Percentiles rank a stretch among this genome's conserved stretches.
These are phyloP conservation scores for Xanthoconium separans DNA, from an alignment of 1,284 basidiomycete species.

Conservation along the genomic window DNA sequence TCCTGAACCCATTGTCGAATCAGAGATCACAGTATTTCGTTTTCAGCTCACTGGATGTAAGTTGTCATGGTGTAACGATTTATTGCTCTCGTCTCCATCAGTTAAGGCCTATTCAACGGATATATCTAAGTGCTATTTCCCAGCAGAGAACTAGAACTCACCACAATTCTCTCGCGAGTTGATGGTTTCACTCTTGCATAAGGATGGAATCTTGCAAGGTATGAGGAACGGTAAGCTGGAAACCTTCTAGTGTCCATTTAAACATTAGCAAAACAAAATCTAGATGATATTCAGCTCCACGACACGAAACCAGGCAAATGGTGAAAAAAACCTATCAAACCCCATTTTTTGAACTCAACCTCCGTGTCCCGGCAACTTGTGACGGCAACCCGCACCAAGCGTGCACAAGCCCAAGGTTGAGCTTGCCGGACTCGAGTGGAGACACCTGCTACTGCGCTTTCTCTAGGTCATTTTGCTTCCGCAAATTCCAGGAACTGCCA, in stretches of 20 bases:
- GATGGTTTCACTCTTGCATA: slow-evolving; percentile 27
- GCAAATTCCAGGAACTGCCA: slow-evolving; percentile 1
- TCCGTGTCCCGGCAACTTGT: slow-evolving; percentile 20
- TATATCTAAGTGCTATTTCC: not conserved
- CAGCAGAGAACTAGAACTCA: slow-evolving; percentile 11
- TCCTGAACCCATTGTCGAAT: slow-evolving; percentile 13
- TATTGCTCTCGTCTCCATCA: not conserved
- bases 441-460: not conserved
- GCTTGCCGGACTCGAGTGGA: slow-evolving; percentile 10
- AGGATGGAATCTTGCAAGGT: slow-evolving; percentile 29
- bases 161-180: slow-evolving; percentile 27
- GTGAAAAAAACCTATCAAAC: slow-evolving; percentile 1
- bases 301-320: not conserved
- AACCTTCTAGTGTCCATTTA: slow-evolving; percentile 21
- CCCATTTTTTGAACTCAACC: slow-evolving; percentile 19
- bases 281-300: not conserved
- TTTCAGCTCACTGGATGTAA: slow-evolving; percentile 4
- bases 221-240: slow-evolving; percentile 32
- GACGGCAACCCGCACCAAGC: slow-evolving; percentile 31
- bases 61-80: not conserved
- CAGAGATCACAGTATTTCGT: not conserved
- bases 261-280: not conserved
- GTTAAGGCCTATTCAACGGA: slow-evolving; percentile 5
- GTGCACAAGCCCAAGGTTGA: slow-evolving; percentile 1
- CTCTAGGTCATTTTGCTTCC: slow-evolving; percentile 20